These are phyloP conservation scores for Mrakia gelida DNA, from an alignment of 768 basidiomycete species.

Conservation along the genomic window DNA sequence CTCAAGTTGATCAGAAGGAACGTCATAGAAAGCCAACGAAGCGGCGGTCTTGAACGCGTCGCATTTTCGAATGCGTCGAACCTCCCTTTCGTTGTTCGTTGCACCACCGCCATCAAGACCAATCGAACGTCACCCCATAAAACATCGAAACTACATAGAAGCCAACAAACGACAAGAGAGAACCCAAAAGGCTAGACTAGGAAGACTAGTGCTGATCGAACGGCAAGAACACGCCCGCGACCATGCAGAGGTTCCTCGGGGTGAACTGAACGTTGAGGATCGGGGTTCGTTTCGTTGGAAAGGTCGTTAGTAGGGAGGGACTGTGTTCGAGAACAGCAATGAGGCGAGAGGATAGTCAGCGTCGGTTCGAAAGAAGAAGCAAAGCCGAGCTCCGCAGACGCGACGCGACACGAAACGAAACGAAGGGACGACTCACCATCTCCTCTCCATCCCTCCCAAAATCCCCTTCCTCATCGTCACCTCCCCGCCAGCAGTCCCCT, in stretches of 20 bases:
- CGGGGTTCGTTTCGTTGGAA: conserved; percentile 93
- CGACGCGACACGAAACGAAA: background rate
- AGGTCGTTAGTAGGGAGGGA: conserved; percentile 78
- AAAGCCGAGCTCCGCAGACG: too few species aligned
- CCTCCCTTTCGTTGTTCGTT: too few species aligned
- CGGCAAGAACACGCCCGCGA: conserved; percentile 15
- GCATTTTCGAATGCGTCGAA: too few species aligned
- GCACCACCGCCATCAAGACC: too few species aligned
- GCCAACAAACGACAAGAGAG: background rate
- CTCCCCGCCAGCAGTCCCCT: background rate
- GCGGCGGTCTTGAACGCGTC: too few species aligned
- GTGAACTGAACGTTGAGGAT: conserved; percentile 91
- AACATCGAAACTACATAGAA: too few species aligned
- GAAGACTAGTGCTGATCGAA: background rate
- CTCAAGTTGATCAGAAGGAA: too few species aligned
- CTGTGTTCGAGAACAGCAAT: conserved; percentile 47
- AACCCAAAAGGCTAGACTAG: too few species aligned
- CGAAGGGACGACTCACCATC: background rate
- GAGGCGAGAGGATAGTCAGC: background rate
- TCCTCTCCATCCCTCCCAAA: conserved; percentile 2
- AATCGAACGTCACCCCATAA: background rate
- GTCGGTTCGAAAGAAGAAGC: too few species aligned
- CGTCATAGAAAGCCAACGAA: too few species aligned
- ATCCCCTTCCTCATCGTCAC: background rate
- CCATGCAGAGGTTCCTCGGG: conserved; percentile 71